These are phyloP conservation scores for Chimonanthus salicifolius DNA, from an alignment of 164 flowering plant species.

Conservation along the genomic window DNA sequence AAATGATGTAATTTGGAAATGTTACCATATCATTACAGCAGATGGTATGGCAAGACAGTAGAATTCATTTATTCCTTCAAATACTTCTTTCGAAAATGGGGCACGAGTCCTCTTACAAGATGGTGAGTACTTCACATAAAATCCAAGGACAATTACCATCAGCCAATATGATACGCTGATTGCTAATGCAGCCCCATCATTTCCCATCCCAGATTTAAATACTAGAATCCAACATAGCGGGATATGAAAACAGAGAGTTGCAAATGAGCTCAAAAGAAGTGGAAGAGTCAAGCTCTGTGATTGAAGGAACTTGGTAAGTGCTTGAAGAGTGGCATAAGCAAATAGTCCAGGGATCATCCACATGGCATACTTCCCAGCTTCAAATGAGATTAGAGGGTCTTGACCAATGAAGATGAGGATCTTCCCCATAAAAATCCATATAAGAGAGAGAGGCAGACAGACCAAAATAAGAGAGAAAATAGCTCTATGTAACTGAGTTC, in stretches of 20 bases:
- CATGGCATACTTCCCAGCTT: slow-evolving; percentile 40
- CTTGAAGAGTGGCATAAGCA: slow-evolving; percentile 42
- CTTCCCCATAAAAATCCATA: slow-evolving; percentile 41
- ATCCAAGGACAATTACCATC: slow-evolving; percentile 29
- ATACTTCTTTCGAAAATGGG: slow-evolving; percentile 48
- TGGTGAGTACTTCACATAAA: slow-evolving; percentile 33
- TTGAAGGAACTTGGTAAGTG: slow-evolving; percentile 39
- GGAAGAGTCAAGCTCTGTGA: slow-evolving; percentile 40
- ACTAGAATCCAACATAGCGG: slow-evolving; percentile 50
- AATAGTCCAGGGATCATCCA: slow-evolving; percentile 48
- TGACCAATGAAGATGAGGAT: slow-evolving; percentile 40
- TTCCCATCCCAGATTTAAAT: slow-evolving; percentile 36
- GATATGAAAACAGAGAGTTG: slow-evolving; percentile 28
- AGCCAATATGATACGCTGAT: slow-evolving; percentile 40
- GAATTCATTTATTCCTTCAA: slow-evolving; percentile 49
- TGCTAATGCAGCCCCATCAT: slow-evolving; percentile 43
- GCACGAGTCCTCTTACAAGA: slow-evolving; percentile 54
- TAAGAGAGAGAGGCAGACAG: slow-evolving; percentile 37
- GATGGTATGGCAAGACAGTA: slow-evolving; percentile 74
- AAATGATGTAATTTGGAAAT: background rate
- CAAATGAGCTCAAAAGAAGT: slow-evolving; percentile 32
- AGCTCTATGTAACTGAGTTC: slow-evolving; percentile 36
- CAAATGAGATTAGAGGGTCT: slow-evolving; percentile 44
- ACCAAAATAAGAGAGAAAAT: slow-evolving; percentile 36
- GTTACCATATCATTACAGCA: slow-evolving; percentile 75